A percentile compares a stretch with the other conserved stretches of the same genome.
Evolutionary conservation across 2,329 filamentous ascomycete genomes (phyloP).

Genomic region (Sporothrix variecibatus): DNA sequence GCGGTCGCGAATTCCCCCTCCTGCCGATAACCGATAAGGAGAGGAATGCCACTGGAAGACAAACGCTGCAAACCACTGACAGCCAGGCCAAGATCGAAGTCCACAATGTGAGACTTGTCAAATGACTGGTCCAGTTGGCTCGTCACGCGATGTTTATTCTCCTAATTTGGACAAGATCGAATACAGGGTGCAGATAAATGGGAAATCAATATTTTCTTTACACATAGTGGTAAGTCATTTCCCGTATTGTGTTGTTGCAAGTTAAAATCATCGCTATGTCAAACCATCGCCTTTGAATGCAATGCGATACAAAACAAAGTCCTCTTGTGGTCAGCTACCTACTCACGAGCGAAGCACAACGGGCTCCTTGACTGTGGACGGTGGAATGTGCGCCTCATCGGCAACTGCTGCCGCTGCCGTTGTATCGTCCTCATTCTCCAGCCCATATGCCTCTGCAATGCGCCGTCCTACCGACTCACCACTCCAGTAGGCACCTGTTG

Average conservation of each 20-base stretch:
- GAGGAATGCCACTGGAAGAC: background rate
- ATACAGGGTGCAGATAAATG: background rate
- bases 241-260: background rate
- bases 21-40: slow-evolving; percentile 16
- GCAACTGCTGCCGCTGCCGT: background rate
- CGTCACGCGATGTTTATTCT: slow-evolving; percentile 15
- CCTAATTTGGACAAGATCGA: background rate
- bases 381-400: background rate
- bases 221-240: background rate
- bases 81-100: background rate
- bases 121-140: slow-evolving; percentile 1
- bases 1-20: background rate
- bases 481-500: slow-evolving; percentile 89
- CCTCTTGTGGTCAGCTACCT: no score
- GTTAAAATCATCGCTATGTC: background rate
- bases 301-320: background rate
- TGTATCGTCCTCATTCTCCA: background rate
- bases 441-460: slow-evolving; percentile 56
- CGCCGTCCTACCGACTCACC: slow-evolving; percentile 74
- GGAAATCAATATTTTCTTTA: background rate
- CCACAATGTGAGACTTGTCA: background rate
- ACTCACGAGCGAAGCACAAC: background rate
- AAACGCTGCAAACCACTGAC: background rate
- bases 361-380: background rate
- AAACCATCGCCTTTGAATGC: background rate